Conservation (phyloP, 2,329 filamentous ascomycete genomes). For the Monosporascus cannonballus region DNA sequence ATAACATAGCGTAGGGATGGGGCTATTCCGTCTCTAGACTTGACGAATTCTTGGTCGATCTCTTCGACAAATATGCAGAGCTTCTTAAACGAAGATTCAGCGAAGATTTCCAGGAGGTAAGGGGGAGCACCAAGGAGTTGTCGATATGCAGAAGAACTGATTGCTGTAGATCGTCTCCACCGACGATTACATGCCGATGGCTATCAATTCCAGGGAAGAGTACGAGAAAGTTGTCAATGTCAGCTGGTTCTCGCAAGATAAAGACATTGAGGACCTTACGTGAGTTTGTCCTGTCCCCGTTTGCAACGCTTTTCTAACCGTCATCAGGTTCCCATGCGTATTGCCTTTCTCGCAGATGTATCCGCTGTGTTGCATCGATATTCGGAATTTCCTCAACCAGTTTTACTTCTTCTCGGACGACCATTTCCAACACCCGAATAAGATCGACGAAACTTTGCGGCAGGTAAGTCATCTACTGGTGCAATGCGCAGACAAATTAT, state of each 20-base stretch:
- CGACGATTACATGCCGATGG: conserved; percentile 99
- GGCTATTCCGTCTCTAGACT: conserved; percentile 77
- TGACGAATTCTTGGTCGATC: conserved; percentile 75
- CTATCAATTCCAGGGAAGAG: conserved; percentile 81
- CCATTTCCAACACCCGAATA: conserved; percentile 82
- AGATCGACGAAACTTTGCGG: conserved; percentile 87
- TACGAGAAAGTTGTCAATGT: conserved; percentile 95
- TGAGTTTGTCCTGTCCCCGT: conserved; percentile 34
- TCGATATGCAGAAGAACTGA: conserved; percentile 7
- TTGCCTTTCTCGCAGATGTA: conserved; percentile 99
- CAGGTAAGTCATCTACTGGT: conserved; percentile 43
- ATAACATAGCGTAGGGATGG: conserved; percentile 58
- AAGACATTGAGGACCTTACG: conserved; percentile 66
- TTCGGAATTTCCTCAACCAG: conserved; percentile 94
- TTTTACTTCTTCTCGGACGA: conserved; percentile 98
- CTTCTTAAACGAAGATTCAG: conserved; percentile 87
- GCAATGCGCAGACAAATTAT: not conserved
- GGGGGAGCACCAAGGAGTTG: conserved; percentile 2
- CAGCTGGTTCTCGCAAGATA: conserved; percentile 90
- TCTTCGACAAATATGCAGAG: conserved; percentile 93
- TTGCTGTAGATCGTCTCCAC: conserved; percentile 63
- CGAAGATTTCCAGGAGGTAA: conserved; percentile 87
- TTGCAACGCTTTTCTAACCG: conserved; percentile 15
- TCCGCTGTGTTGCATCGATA: conserved; percentile 94
- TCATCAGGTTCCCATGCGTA: conserved; percentile 77